A percentile compares a stretch with the other conserved stretches of the same genome.
phyloP scores from a whole-genome alignment of 164 flowering plant genomes.

The Nymphaea colorata region DNA sequence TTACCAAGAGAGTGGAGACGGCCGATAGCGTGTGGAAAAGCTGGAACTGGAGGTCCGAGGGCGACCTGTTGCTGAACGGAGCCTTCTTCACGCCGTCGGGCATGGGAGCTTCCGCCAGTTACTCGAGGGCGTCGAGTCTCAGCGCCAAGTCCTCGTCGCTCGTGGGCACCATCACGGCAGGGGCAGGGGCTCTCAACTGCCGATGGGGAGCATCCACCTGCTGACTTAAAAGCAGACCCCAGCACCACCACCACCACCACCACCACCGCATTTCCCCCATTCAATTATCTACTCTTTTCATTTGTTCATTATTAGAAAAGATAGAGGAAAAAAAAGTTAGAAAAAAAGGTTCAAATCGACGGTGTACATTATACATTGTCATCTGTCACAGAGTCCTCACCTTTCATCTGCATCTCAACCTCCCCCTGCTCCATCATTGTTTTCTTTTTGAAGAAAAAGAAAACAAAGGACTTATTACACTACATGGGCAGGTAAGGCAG shows the following conservation, averaged over 20 bases:
- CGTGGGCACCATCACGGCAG: constrained; percentile 70
- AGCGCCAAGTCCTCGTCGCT: constrained; percentile 89
- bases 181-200: constrained; percentile 76
- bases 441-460: not conserved
- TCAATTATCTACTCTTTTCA: not conserved
- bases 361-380: not conserved
- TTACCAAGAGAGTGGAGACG: constrained; percentile 84
- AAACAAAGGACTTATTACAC: not conserved
- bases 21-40: constrained; percentile 34
- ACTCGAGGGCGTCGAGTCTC: constrained; percentile 88
- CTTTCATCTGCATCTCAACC: not conserved
- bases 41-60: constrained; percentile 99
- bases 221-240: constrained; percentile 14
- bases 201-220: constrained; percentile 41
- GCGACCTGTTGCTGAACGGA: constrained; percentile 82
- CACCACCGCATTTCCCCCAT: not conserved
- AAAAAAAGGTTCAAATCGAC: not conserved
- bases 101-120: constrained; percentile 74
- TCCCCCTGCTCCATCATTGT: not conserved
- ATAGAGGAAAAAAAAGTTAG: no score
- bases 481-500: not conserved
- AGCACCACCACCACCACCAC: not conserved
- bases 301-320: not conserved
- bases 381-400: not conserved
- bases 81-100: constrained; percentile 95